A percentile compares a stretch with the other conserved stretches of the same genome.
These are phyloP conservation scores for Heimioporus sp. DNA, from an alignment of 768 basidiomycete genomes.

Conservation along the genomic window DNA sequence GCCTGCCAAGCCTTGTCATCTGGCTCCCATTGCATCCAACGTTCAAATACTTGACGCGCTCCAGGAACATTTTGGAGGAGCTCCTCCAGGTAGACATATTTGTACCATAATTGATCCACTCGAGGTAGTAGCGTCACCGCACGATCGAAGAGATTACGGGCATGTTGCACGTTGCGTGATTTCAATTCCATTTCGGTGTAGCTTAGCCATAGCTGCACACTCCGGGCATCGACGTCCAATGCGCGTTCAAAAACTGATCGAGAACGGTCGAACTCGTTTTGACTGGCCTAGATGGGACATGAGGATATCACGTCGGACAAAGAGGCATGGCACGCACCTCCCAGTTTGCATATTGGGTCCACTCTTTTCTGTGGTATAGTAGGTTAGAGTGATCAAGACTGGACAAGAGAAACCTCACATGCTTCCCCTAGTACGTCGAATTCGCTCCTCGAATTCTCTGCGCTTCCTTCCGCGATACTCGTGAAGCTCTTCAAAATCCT, in stretches of 20 bases:
- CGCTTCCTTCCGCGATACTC: slow-evolving; percentile 92
- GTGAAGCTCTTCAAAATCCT: slow-evolving; percentile 89
- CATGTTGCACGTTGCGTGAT: slow-evolving; percentile 94
- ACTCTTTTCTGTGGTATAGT: slow-evolving; percentile 62
- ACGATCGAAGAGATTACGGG: slow-evolving; percentile 95
- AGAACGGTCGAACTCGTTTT: slow-evolving; percentile 94
- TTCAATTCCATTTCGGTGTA: slow-evolving; percentile 99
- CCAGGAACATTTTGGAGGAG: slow-evolving; percentile 94
- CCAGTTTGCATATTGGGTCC: slow-evolving; percentile 86
- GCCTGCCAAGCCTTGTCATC: slow-evolving; percentile 99
- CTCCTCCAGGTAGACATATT: slow-evolving; percentile 98
- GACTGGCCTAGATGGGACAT: slow-evolving; percentile 62
- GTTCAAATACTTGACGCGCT: slow-evolving; percentile 95
- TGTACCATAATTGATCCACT: slow-evolving; percentile 98
- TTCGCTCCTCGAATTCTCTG: slow-evolving; percentile 92
- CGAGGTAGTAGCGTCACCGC: slow-evolving; percentile 95
- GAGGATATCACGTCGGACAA: background rate
- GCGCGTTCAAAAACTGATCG: slow-evolving; percentile 97
- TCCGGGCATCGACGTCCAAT: slow-evolving; percentile 90
- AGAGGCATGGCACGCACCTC: slow-evolving; percentile 47
- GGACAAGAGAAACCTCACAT: slow-evolving; percentile 48
- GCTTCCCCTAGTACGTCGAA: slow-evolving; percentile 73
- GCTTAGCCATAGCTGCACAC: slow-evolving; percentile 88
- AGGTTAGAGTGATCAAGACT: background rate
- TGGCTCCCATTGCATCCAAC: slow-evolving; percentile 99